These are phyloP conservation scores for Microdochium nivale DNA, from an alignment of 2,329 filamentous ascomycete species.

Conservation along the genomic window DNA sequence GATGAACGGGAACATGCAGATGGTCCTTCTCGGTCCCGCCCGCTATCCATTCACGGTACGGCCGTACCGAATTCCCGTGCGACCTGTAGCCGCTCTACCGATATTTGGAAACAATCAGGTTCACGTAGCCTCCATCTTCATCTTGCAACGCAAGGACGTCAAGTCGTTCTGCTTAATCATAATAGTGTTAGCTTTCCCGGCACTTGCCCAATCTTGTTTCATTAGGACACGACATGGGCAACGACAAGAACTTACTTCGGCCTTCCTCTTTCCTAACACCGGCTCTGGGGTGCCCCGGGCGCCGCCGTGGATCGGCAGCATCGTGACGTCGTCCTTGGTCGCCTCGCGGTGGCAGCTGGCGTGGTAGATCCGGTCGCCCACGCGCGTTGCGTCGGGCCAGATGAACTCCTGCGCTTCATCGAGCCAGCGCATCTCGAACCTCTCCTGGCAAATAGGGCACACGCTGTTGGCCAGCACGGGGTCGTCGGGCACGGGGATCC, in stretches of 20 bases:
- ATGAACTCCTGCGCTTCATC: slow-evolving; percentile 95
- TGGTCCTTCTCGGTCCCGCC: too few species aligned
- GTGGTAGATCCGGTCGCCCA: slow-evolving; percentile 77
- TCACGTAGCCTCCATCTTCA: slow-evolving; percentile 6
- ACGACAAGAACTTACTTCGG: slow-evolving; percentile 42
- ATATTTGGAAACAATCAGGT: neutral
- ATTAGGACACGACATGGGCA: neutral
- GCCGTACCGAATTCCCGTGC: neutral
- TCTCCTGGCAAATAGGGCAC: slow-evolving; percentile 93
- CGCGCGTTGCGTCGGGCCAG: slow-evolving; percentile 79
- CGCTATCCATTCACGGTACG: too few species aligned
- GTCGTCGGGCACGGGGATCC: slow-evolving; percentile 78
- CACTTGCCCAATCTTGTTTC: neutral
- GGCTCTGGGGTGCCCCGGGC: slow-evolving; percentile 51
- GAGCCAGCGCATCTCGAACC: slow-evolving; percentile 86
- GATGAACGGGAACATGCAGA: too few species aligned
- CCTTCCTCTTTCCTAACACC: slow-evolving; percentile 66
- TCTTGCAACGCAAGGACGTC: slow-evolving; percentile 11
- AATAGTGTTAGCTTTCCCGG: neutral
- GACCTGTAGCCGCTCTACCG: neutral
- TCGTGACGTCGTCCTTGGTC: slow-evolving; percentile 49
- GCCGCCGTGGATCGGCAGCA: slow-evolving; percentile 14
- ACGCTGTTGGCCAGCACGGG: slow-evolving; percentile 63
- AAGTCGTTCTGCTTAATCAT: slow-evolving; percentile 20
- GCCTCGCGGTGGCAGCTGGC: slow-evolving; percentile 83